Conservation (phyloP, 345 rosid genomes). For the Arabidopsis thaliana region TAIR10.1 NC_003075.7:6137501-6138000, state of each 20-base stretch:
- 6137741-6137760: slow-evolving; percentile 82
- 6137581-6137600: slow-evolving; percentile 96
- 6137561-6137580: slow-evolving; percentile 86
- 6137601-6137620: slow-evolving; percentile 92
- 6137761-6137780: slow-evolving; percentile 99
- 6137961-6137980: neutral
- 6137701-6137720: neutral
- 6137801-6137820: slow-evolving; percentile 81
- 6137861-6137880: slow-evolving; percentile 86
- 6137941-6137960: neutral
- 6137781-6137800: slow-evolving; percentile 98
- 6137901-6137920: slow-evolving; percentile 3
- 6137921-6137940: neutral
- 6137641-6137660: slow-evolving; percentile 68
- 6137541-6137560: slow-evolving; percentile 90
- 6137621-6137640: slow-evolving; percentile 96
- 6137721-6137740: neutral
- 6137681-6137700: slow-evolving; percentile 6
- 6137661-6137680: slow-evolving; percentile 1
- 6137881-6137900: slow-evolving; percentile 78
- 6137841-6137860: slow-evolving; percentile 77
- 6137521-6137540: slow-evolving; percentile 90
- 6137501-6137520: slow-evolving; percentile 82
- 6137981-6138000: neutral
- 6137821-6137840: slow-evolving; percentile 76